Evolutionary conservation across 106 monocot species (phyloP).

Genomic region (Dendrobium huoshanense): DNA sequence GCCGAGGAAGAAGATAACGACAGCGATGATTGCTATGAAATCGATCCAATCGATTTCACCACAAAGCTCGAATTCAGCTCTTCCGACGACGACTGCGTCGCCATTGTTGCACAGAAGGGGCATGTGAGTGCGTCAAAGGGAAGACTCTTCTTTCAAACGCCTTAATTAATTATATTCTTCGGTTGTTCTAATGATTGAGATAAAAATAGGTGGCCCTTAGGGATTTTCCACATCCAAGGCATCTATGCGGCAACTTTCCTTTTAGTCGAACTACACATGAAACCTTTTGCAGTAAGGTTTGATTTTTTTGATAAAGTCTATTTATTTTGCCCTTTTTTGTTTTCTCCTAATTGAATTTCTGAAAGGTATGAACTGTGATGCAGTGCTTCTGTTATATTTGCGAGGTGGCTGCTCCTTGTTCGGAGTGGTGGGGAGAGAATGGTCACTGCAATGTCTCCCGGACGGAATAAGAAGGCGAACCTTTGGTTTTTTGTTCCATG

Average conservation of each 20-base stretch:
- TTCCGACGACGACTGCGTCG: background rate
- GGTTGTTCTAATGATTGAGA: background rate
- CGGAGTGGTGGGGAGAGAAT: conserved; percentile 17
- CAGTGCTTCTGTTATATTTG: conserved; percentile 48
- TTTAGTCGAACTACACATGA: conserved; percentile 26
- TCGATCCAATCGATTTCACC: conserved; percentile 6
- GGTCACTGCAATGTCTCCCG: conserved; percentile 27
- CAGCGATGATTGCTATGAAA: conserved; percentile 9
- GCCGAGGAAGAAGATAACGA: background rate
- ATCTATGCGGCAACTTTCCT: conserved; percentile 42
- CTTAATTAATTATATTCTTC: background rate
- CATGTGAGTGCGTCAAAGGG: background rate
- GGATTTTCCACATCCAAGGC: conserved; percentile 52
- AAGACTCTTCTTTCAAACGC: background rate
- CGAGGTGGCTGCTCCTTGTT: conserved; percentile 35
- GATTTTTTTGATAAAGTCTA: background rate
- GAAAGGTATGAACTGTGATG: conserved; percentile 1
- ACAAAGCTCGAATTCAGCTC: background rate
- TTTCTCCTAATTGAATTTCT: background rate
- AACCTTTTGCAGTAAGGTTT: conserved; percentile 26
- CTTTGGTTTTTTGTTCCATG: background rate
- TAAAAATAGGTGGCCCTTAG: conserved; percentile 29
- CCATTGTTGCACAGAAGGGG: background rate
- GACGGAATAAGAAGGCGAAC: background rate
- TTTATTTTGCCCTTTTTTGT: background rate